Evolutionary conservation across 2,329 filamentous ascomycete genomes (phyloP).

Genomic region (Pseudogymnoascus sp.): DNA sequence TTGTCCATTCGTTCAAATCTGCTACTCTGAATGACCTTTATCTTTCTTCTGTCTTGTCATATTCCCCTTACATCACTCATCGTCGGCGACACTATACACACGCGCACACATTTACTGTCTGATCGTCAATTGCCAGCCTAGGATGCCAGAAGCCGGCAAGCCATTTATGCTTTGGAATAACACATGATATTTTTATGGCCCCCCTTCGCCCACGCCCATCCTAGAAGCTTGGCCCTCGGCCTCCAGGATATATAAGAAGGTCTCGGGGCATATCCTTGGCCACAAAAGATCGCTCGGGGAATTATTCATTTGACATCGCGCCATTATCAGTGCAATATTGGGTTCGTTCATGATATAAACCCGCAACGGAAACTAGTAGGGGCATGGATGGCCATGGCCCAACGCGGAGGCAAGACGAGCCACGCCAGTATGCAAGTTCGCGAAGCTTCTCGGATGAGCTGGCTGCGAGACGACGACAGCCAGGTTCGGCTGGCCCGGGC

Average conservation of each 20-base stretch:
- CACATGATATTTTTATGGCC: constrained; percentile 2
- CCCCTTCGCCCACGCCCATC: neutral
- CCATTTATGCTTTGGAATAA: neutral
- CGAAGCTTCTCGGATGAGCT: neutral
- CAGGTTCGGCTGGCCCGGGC: neutral
- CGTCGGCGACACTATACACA: neutral
- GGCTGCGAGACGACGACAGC: neutral
- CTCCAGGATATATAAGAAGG: neutral
- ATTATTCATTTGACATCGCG: neutral
- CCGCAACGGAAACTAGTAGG: neutral
- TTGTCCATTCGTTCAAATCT: neutral
- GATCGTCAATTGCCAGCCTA: neutral
- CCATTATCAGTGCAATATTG: neutral
- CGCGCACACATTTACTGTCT: neutral
- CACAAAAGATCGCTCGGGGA: neutral
- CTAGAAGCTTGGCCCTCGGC: neutral
- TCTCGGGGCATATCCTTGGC: neutral
- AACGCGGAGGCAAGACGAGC: constrained; percentile 4
- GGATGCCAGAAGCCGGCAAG: neutral
- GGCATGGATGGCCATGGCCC: constrained; percentile 7
- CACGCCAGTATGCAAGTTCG: constrained; percentile 2
- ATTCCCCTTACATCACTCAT: neutral
- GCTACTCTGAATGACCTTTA: neutral
- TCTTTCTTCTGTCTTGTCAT: neutral
- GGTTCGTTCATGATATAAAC: neutral